phyloP scores from a whole-genome alignment of 805 yeast species.

The Kluyveromyces aestuarii region DNA sequence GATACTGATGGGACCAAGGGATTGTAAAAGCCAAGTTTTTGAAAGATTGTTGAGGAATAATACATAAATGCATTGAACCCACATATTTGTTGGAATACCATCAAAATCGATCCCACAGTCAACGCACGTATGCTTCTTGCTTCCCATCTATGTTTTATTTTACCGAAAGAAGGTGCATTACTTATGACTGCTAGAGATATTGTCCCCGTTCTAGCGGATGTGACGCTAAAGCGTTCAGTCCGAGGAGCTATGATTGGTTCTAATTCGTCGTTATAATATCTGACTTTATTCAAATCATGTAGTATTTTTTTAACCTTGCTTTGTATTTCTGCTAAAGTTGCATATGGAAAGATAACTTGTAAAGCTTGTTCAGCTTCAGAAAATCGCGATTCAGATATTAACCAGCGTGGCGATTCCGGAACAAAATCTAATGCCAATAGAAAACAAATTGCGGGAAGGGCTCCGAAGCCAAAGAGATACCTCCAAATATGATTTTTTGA shows the following conservation, averaged over 20 bases:
- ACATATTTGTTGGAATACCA: conserved; percentile 51
- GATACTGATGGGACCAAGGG: conserved; percentile 49
- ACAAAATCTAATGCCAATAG: conserved; percentile 32
- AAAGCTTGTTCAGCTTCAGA: conserved; percentile 36
- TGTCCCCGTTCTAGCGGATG: neutral
- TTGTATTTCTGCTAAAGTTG: conserved; percentile 34
- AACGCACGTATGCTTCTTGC: conserved; percentile 32
- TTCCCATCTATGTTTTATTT: conserved; percentile 17
- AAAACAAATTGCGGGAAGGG: conserved; percentile 35
- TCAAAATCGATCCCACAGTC: conserved; percentile 40
- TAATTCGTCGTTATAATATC: conserved; percentile 23
- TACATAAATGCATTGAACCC: conserved; percentile 59
- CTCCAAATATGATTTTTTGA: conserved; percentile 30
- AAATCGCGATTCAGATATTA: conserved; percentile 27
- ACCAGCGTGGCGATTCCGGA: conserved; percentile 44
- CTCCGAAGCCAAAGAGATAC: conserved; percentile 30
- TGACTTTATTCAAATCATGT: conserved; percentile 31
- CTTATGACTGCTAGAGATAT: neutral
- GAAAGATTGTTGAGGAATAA: conserved; percentile 49
- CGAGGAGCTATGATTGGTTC: conserved; percentile 27
- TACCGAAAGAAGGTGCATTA: neutral
- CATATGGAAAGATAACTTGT: conserved; percentile 35
- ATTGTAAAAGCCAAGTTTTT: conserved; percentile 40
- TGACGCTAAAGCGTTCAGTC: conserved; percentile 22
- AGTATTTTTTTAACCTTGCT: conserved; percentile 40